These are phyloP conservation scores for Pichia inconspicua DNA, from an alignment of 1,139 yeast species.

Conservation along the genomic window DNA sequence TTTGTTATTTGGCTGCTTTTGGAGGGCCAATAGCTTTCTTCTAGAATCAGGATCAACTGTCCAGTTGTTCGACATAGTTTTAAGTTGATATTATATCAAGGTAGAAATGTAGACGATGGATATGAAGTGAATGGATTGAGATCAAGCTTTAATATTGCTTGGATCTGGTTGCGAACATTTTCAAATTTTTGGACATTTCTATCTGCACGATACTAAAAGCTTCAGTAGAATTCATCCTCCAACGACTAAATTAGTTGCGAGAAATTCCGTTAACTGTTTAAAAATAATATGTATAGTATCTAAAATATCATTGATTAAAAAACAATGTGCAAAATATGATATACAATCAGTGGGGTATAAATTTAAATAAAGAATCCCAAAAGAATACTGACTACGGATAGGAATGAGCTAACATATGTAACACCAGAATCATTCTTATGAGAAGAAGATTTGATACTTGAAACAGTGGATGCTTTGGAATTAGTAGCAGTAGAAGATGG, in stretches of 20 bases:
- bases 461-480: neutral
- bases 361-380: neutral
- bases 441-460: conserved; percentile 3
- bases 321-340: neutral
- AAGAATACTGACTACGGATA: neutral
- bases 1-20: conserved; percentile 76
- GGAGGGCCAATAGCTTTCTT: conserved; percentile 70
- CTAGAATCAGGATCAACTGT: conserved; percentile 88
- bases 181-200: neutral
- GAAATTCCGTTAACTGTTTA: too few species aligned
- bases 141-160: too few species aligned
- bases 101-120: neutral
- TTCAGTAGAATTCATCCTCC: too few species aligned
- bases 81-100: neutral
- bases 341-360: neutral
- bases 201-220: too few species aligned
- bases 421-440: conserved; percentile 5
- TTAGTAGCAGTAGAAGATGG: conserved; percentile 10
- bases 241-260: too few species aligned
- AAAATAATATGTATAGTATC: too few species aligned
- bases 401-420: neutral
- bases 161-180: neutral
- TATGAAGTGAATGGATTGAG: neutral
- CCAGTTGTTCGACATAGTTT: conserved; percentile 44
- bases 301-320: too few species aligned